These are phyloP conservation scores for Aureobasidium melanogenum DNA, from an alignment of 2,329 filamentous ascomycete genomes.

Conservation along the genomic window DNA sequence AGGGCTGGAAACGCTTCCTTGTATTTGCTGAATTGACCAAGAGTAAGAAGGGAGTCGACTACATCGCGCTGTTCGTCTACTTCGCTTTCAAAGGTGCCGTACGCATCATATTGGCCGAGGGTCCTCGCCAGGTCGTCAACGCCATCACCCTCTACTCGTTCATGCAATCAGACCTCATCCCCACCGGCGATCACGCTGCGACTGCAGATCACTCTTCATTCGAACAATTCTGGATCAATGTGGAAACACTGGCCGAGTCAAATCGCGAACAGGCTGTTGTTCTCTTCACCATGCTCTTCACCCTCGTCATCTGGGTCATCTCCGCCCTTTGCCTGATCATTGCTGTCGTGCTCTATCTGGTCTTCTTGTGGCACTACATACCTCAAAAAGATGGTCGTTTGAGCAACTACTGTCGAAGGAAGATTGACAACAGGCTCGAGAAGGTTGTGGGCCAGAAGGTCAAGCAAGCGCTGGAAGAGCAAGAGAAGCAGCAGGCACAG, in stretches of 20 bases:
- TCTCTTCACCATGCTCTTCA: conserved; percentile 86
- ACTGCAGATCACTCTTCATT: conserved; percentile 54
- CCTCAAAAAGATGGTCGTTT: conserved; percentile 72
- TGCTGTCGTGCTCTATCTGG: conserved; percentile 69
- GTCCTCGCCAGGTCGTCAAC: conserved; percentile 85
- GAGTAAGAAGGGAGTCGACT: conserved; percentile 83
- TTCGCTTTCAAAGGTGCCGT: conserved; percentile 80
- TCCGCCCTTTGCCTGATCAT: conserved; percentile 64
- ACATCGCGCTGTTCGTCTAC: conserved; percentile 83
- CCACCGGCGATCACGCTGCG: conserved; percentile 44
- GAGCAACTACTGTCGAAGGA: conserved; percentile 78
- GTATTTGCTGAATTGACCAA: conserved; percentile 87
- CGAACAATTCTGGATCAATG: conserved; percentile 73
- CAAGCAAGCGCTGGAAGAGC: conserved; percentile 76
- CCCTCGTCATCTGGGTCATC: conserved; percentile 79
- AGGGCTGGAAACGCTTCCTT: conserved; percentile 83
- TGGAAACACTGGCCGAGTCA: conserved; percentile 61
- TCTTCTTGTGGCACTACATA: conserved; percentile 90
- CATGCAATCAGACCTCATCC: conserved; percentile 65
- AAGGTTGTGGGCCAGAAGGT: conserved; percentile 80
- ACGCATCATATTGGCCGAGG: conserved; percentile 81
- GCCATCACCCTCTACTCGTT: conserved; percentile 81
- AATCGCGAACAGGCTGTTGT: conserved; percentile 75
- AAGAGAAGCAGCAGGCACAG: conserved; percentile 49
- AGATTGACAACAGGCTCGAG: conserved; percentile 77